A percentile compares a stretch with the other conserved stretches of the same genome.
These are phyloP conservation scores for Capsella rubella DNA, from an alignment of 441 rosid species.

Conservation along the genomic window DNA sequence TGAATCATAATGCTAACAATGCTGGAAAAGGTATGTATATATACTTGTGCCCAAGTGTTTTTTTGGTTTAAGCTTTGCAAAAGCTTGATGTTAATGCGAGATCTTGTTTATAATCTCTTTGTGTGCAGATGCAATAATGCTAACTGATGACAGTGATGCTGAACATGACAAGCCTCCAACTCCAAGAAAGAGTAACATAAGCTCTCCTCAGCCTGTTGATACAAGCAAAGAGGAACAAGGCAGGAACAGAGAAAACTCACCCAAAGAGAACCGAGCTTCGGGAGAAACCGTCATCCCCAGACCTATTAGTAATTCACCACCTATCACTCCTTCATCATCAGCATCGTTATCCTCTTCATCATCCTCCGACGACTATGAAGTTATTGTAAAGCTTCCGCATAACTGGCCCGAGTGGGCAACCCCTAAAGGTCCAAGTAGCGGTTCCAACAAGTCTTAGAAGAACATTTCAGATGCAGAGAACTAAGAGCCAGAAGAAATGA, in stretches of 20 bases:
- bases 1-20: not conserved
- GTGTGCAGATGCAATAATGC: slow-evolving; percentile 3
- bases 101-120: not conserved
- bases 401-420: slow-evolving; percentile 34
- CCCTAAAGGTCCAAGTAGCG: not conserved
- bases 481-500: not conserved
- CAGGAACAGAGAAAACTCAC: not conserved
- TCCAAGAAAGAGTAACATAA: slow-evolving; percentile 14
- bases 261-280: slow-evolving; percentile 1
- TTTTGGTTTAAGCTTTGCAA: slow-evolving; percentile 1
- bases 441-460: slow-evolving; percentile 26
- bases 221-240: slow-evolving; percentile 19
- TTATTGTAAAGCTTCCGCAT: slow-evolving; percentile 12
- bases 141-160: slow-evolving; percentile 18
- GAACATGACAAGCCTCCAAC: not conserved
- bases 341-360: slow-evolving; percentile 6
- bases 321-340: slow-evolving; percentile 15
- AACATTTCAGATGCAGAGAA: slow-evolving; percentile 8
- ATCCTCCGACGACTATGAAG: slow-evolving; percentile 20
- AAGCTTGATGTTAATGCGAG: not conserved
- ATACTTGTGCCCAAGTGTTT: not conserved
- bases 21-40: slow-evolving; percentile 24
- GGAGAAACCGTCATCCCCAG: not conserved
- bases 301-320: not conserved
- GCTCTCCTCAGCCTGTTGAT: not conserved